These are phyloP conservation scores for Paecilomyces sp. DNA, from an alignment of 2,329 filamentous ascomycete genomes.

Conservation along the genomic window DNA sequence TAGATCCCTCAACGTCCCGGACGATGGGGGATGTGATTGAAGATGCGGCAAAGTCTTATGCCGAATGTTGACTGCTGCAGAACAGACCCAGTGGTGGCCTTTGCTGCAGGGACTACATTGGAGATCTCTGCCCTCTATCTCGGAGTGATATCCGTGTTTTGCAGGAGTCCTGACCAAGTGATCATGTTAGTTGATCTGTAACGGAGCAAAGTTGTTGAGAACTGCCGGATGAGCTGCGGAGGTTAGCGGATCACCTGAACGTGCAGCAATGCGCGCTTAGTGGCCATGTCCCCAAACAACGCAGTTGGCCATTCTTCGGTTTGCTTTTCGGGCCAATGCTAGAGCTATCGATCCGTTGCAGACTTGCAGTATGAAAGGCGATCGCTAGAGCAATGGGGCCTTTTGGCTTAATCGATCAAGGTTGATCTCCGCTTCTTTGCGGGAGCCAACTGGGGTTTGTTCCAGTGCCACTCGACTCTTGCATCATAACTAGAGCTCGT, in stretches of 20 bases:
- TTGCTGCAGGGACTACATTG: not conserved
- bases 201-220: not conserved
- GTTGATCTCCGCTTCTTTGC: not conserved
- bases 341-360: not conserved
- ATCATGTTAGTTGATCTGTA: not conserved
- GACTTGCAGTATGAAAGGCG: not conserved
- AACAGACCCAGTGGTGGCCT: not conserved
- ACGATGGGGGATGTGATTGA: constrained; percentile 7
- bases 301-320: not conserved
- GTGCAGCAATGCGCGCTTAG: not conserved
- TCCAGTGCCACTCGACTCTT: not conserved
- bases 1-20: not conserved
- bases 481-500: not conserved
- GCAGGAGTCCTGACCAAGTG: not conserved
- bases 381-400: not conserved
- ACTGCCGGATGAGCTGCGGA: not conserved
- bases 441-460: not conserved
- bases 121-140: not conserved
- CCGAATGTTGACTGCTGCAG: not conserved
- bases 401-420: not conserved
- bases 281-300: not conserved
- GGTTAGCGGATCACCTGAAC: not conserved
- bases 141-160: not conserved
- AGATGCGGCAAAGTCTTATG: constrained; percentile 1
- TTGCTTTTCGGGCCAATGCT: not conserved